These are phyloP conservation scores for Colletotrichum somersetense DNA, from an alignment of 2,329 filamentous ascomycete genomes.

Conservation along the genomic window DNA sequence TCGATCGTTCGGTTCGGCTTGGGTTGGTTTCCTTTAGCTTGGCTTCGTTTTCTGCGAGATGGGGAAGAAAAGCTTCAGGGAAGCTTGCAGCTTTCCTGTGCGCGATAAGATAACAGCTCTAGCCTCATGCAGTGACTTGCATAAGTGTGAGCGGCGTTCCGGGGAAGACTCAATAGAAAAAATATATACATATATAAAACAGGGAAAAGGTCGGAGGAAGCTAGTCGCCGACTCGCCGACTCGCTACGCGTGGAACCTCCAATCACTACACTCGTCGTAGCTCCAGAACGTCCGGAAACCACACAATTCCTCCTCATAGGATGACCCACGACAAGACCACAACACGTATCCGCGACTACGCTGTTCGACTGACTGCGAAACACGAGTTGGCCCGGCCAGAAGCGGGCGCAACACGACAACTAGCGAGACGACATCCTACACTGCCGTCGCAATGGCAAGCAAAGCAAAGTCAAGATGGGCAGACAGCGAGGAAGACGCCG, in stretches of 20 bases:
- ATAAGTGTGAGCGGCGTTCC: slow-evolving; percentile 3
- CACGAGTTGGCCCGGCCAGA: neutral
- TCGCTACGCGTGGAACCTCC: slow-evolving; percentile 17
- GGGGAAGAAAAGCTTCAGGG: neutral
- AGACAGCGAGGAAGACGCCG: slow-evolving; percentile 83
- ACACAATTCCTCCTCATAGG: neutral
- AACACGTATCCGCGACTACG: neutral
- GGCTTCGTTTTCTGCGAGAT: neutral
- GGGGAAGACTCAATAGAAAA: neutral
- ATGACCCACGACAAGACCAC: neutral
- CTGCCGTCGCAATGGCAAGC: slow-evolving; percentile 64
- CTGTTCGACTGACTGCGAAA: neutral
- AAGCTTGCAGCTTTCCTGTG: slow-evolving; percentile 19
- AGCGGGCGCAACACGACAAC: neutral
- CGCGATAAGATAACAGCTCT: slow-evolving; percentile 33
- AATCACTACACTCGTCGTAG: neutral
- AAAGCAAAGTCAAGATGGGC: slow-evolving; percentile 86
- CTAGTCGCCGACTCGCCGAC: slow-evolving; percentile 31
- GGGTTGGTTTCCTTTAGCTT: neutral
- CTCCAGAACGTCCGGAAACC: slow-evolving; percentile 2
- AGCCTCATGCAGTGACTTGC: neutral
- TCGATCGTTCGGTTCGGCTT: neutral
- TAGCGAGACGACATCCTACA: neutral
- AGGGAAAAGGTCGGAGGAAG: slow-evolving; percentile 16
- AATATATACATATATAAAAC: neutral